These are phyloP conservation scores for Plicaturopsis crispa DNA, from an alignment of 768 basidiomycete genomes.

Conservation along the genomic window DNA sequence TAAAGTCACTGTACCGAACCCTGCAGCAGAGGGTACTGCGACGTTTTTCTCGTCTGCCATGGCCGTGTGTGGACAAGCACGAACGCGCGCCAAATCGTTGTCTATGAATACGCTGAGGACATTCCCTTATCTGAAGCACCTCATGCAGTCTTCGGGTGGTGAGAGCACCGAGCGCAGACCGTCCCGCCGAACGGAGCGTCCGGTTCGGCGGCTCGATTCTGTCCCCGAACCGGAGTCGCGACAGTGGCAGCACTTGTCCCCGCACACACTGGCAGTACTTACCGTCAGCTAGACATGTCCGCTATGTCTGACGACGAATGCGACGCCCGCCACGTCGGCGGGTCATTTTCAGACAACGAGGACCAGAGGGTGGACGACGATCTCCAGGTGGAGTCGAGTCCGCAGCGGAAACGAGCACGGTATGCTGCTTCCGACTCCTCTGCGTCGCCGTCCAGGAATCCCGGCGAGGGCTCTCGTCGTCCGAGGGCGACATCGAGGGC, in stretches of 20 bases:
- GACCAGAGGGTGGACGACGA: too few relatives aligned
- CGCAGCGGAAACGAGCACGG: constrained; percentile 6
- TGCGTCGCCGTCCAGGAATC: neutral
- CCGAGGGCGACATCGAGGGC: neutral
- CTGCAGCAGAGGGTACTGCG: constrained; percentile 7
- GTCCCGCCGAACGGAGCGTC: constrained; percentile 11
- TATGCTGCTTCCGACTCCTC: constrained; percentile 2
- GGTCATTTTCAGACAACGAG: too few relatives aligned
- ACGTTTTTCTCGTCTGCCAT: constrained; percentile 13
- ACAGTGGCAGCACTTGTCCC: too few relatives aligned
- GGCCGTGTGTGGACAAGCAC: constrained; percentile 9
- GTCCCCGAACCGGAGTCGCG: too few relatives aligned
- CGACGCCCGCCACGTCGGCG: too few relatives aligned
- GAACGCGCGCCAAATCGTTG: neutral
- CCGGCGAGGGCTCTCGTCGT: constrained; percentile 1
- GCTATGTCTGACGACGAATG: too few relatives aligned
- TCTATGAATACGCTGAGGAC: too few relatives aligned
- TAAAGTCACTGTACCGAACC: constrained; percentile 26
- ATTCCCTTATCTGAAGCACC: neutral
- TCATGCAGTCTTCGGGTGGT: neutral
- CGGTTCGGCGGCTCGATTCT: too few relatives aligned
- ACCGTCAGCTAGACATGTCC: too few relatives aligned
- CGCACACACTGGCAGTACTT: too few relatives aligned
- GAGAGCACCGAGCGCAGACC: constrained; percentile 3
- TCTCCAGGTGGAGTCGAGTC: too few relatives aligned